Base-by-base conservation (phyloP, 805 yeast genomes). In the Naumovozyma baii region DNA sequence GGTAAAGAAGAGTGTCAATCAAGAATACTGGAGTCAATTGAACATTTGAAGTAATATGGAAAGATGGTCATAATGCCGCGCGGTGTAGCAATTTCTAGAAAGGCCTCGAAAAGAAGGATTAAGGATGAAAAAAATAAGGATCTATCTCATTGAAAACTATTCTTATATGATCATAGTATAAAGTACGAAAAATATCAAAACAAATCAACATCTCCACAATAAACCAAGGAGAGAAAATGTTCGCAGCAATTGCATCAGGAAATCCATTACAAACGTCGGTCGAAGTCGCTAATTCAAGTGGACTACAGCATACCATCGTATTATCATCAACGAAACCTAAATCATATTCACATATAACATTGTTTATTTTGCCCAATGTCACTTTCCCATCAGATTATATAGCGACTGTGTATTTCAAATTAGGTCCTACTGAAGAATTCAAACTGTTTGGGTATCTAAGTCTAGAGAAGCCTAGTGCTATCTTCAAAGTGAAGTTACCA, bases 361-460 rank as follows among this genome's bases (percentile, higher is more conserved):
- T 92, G 3, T 92, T 92, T 57, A 64, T 88, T 36, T 69, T 92
- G 1, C 98, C 99, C 0, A 84, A 85, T 46, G 74, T 83, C 3
- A 77, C 74, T 31, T 66, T 75, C 38, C 95, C 88, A 40, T 73
- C 75, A 1, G 73, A 73, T 35, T 81, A 69, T 50, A 77, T 90
- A 1, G 97, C 96, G 0, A 70, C 90, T 32, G 84, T 92, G 2
- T 92, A 82, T 60, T 90, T 86, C 62, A 95, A 90, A 57, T 63
- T 88, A 38, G 87, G 88, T 12, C 68, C 69, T 2, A 48, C 51
- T 10, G 67, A 64, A 40, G 70, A 80, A 22, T 83, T 81, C 60
- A 73, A 73, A 47, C 65, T 84, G 12, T 68, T 81, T 40, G 90
- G 90, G 3, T 78, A 78, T 10, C 54, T 82, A 19, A 72, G 73